Conservation (phyloP, 257 asterid genomes). For the Nemophila menziesii region DNA sequence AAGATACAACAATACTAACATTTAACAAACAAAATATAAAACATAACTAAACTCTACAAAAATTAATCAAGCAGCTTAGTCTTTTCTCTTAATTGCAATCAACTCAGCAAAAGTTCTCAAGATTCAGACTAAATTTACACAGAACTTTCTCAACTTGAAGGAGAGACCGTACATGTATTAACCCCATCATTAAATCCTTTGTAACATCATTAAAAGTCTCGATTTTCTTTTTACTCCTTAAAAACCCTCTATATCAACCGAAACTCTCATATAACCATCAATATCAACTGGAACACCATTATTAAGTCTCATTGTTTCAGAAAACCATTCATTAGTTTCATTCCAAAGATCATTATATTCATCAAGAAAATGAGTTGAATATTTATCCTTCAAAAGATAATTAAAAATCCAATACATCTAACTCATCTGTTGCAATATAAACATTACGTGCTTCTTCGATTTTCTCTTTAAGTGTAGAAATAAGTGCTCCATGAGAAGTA, state of each 20-base stretch:
- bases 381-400: conserved; percentile 60
- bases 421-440: conserved; percentile 55
- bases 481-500: conserved; percentile 44
- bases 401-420: conserved; percentile 30
- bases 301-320: too few relatives aligned
- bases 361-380: conserved; percentile 58
- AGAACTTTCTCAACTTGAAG: too few relatives aligned
- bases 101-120: too few relatives aligned
- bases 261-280: too few relatives aligned
- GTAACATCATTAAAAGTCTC: conserved; percentile 83
- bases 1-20: conserved; percentile 1
- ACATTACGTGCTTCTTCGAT: conserved; percentile 48
- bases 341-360: conserved; percentile 73
- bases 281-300: too few relatives aligned
- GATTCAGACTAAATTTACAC: too few relatives aligned
- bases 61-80: background rate
- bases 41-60: background rate
- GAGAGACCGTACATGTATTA: conserved; percentile 45
- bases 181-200: conserved; percentile 65
- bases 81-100: background rate
- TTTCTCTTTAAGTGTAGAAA: conserved; percentile 31
- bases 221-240: conserved; percentile 57
- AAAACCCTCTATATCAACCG: too few relatives aligned
- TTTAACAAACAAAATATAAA: too few relatives aligned
- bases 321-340: conserved; percentile 63